phyloP scores from a whole-genome alignment of 2,329 filamentous ascomycete species.

The Pezicula neosporulosa region DNA sequence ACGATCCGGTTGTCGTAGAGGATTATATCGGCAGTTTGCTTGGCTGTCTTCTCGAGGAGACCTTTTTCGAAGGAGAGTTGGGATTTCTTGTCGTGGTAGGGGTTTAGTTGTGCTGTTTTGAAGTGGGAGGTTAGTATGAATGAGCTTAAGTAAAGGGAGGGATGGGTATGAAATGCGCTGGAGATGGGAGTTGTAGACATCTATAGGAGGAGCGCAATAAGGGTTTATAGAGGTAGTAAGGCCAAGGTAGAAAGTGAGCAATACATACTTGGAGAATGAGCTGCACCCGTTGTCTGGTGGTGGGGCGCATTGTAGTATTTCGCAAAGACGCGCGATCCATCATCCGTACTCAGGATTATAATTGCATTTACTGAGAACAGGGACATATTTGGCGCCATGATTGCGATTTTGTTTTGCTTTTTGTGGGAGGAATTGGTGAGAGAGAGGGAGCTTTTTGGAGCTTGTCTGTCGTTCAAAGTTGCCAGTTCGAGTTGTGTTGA shows the following conservation, averaged over 20 bases:
- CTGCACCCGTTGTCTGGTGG: constrained; percentile 33
- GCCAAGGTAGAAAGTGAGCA: neutral
- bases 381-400: constrained; percentile 72
- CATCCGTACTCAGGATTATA: constrained; percentile 77
- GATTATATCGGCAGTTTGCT: constrained; percentile 93
- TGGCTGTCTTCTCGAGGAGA: constrained; percentile 90
- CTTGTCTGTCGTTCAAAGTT: too few relatives aligned
- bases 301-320: constrained; percentile 86
- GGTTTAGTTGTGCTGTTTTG: constrained; percentile 73
- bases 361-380: constrained; percentile 76
- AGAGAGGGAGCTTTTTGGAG: too few relatives aligned
- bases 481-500: too few relatives aligned
- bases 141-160: neutral
- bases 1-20: constrained; percentile 96
- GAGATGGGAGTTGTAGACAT: constrained; percentile 42
- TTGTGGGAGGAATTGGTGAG: neutral
- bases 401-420: constrained; percentile 20
- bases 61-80: constrained; percentile 98
- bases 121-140: constrained; percentile 45
- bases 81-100: constrained; percentile 69
- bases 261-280: constrained; percentile 7
- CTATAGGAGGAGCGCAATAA: too few relatives aligned
- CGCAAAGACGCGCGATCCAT: constrained; percentile 85
- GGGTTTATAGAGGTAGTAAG: constrained; percentile 27
- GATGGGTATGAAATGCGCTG: neutral